These are phyloP conservation scores for Alternaria atra DNA, from an alignment of 2,329 filamentous ascomycete genomes.

Conservation along the genomic window DNA sequence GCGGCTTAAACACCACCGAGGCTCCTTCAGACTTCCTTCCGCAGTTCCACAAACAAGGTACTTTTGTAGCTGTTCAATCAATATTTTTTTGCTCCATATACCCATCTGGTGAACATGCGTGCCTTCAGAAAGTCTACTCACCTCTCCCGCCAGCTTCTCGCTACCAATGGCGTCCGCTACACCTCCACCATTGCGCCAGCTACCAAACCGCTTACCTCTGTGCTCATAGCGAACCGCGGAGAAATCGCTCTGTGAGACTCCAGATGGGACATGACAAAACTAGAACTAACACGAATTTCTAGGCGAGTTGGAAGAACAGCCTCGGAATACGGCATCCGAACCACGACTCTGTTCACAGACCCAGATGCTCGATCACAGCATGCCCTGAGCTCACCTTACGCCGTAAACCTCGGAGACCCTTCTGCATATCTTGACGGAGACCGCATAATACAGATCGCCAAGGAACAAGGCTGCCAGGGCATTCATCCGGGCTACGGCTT, in stretches of 20 bases:
- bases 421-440: conserved; percentile 93
- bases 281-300: background rate
- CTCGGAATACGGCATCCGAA: conserved; percentile 85
- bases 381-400: conserved; percentile 82
- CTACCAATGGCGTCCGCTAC: conserved; percentile 40
- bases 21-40: conserved; percentile 24
- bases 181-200: conserved; percentile 42
- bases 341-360: conserved; percentile 94
- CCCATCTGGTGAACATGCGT: conserved; percentile 42
- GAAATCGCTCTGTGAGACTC: conserved; percentile 81
- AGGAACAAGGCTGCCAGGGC: conserved; percentile 84
- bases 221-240: conserved; percentile 95
- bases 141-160: conserved; percentile 48
- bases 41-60: conserved; percentile 25
- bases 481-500: conserved; percentile 97
- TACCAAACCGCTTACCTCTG: conserved; percentile 68
- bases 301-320: conserved; percentile 88
- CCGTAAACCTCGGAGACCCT: conserved; percentile 82
- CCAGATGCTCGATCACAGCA: conserved; percentile 89
- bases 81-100: conserved; percentile 18
- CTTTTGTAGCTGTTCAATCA: conserved; percentile 28
- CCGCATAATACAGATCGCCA: conserved; percentile 87
- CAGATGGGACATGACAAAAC: background rate
- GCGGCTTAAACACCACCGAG: conserved; percentile 40
- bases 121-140: conserved; percentile 45